These are phyloP conservation scores for Mortierella sp. DNA, from an alignment of 371 early-diverging fungal genomes.

Conservation along the genomic window DNA sequence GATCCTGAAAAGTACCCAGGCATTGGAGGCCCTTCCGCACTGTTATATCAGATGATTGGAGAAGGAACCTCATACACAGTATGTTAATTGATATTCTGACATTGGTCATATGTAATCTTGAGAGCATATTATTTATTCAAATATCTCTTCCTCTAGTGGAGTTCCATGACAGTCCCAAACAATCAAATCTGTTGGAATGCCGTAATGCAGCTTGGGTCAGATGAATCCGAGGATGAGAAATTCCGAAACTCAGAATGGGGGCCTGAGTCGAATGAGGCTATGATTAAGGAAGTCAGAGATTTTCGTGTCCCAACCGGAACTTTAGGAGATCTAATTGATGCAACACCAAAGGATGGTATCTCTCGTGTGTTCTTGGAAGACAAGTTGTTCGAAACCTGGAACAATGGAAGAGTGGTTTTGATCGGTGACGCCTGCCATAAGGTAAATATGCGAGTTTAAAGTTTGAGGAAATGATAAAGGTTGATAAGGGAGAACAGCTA, in stretches of 20 bases:
- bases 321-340: slow-evolving; percentile 13
- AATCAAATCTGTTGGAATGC: background rate
- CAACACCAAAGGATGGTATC: slow-evolving; percentile 5
- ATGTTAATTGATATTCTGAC: background rate
- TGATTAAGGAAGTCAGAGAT: slow-evolving; percentile 1
- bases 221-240: background rate
- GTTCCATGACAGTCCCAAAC: background rate
- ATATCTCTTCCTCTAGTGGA: background rate
- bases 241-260: slow-evolving; percentile 12
- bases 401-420: slow-evolving; percentile 22
- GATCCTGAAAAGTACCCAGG: background rate
- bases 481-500: too few species aligned
- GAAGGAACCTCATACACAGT: slow-evolving; percentile 5
- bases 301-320: slow-evolving; percentile 5
- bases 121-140: background rate
- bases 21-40: background rate
- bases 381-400: slow-evolving; percentile 29
- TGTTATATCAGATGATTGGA: background rate
- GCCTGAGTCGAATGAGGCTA: background rate
- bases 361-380: slow-evolving; percentile 27
- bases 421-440: slow-evolving; percentile 24
- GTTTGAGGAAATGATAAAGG: too few species aligned
- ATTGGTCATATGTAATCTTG: too few species aligned
- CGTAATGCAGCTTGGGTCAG: background rate
- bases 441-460: background rate